Conservation (phyloP, 306 rosid genomes). For the Trichosanthes truncata region DNA sequence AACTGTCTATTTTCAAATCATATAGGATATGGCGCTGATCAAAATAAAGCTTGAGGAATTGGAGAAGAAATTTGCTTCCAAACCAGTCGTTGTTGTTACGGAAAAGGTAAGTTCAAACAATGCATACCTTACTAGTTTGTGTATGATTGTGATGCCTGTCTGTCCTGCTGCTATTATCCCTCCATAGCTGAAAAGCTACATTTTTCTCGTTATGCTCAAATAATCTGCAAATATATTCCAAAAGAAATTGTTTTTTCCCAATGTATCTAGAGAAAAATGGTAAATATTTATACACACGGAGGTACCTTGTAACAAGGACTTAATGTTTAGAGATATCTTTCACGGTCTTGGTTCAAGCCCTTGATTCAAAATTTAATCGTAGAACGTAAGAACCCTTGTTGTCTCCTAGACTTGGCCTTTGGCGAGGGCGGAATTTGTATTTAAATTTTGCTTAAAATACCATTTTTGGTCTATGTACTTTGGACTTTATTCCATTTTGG, state of each 20-base stretch:
- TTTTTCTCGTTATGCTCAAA: not conserved
- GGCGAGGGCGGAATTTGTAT: not conserved
- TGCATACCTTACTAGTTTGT: not conserved
- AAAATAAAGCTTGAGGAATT: constrained; percentile 43
- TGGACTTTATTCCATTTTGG: too few species aligned
- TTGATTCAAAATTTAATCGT: not conserved
- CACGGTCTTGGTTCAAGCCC: not conserved
- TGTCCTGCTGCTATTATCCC: not conserved
- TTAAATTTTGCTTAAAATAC: too few species aligned
- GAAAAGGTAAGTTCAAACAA: constrained; percentile 54
- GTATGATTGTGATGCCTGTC: not conserved
- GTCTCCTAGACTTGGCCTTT: not conserved
- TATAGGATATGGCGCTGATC: constrained; percentile 53
- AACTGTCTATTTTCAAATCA: not conserved
- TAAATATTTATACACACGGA: not conserved
- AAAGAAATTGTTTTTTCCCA: not conserved
- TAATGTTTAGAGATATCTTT: not conserved
- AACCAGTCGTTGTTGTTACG: constrained; percentile 56
- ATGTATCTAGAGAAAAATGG: not conserved
- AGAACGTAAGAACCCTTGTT: not conserved
- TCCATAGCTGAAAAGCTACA: too few species aligned
- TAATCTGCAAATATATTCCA: not conserved
- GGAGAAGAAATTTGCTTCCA: constrained; percentile 44
- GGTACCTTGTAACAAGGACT: not conserved
- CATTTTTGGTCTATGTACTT: too few species aligned